phyloP scores from a whole-genome alignment of 192 early-diverging fungal genomes.

The Entomortierella chlamydospora region DNA sequence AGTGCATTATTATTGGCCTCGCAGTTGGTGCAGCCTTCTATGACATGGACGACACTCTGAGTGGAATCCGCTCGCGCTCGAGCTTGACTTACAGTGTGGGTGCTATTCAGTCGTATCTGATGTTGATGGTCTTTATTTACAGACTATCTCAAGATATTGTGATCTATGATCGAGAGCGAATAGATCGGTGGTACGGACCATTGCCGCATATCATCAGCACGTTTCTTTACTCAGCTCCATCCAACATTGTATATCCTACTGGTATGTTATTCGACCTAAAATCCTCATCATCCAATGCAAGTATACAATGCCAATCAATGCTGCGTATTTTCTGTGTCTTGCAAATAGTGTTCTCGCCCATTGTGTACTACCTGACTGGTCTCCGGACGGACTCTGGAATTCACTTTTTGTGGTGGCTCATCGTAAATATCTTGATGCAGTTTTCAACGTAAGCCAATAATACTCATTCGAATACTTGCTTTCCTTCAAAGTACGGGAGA shows the following conservation, averaged over 20 bases:
- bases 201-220: constrained; percentile 43
- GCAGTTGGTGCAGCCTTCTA: constrained; percentile 38
- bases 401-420: constrained; percentile 45
- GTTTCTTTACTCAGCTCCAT: constrained; percentile 20
- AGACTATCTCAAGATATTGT: constrained; percentile 44
- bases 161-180: constrained; percentile 49
- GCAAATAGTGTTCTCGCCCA: constrained; percentile 33
- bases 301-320: not conserved
- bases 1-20: constrained; percentile 42
- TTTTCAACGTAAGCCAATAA: constrained; percentile 39
- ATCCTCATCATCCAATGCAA: not conserved
- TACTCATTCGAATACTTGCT: too few relatives aligned
- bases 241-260: constrained; percentile 44
- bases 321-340: not conserved
- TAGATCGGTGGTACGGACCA: constrained; percentile 52
- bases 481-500: too few relatives aligned
- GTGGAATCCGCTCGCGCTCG: constrained; percentile 33
- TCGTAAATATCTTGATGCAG: constrained; percentile 40
- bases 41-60: constrained; percentile 20
- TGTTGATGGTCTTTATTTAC: constrained; percentile 50
- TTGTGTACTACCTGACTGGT: constrained; percentile 46
- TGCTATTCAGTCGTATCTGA: constrained; percentile 39
- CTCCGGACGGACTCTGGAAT: constrained; percentile 28
- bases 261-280: constrained; percentile 1
- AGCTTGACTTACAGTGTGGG: constrained; percentile 47